Base-by-base conservation (phyloP, 352 stramenopile genomes). In the Pythium phragmitis region DNA sequence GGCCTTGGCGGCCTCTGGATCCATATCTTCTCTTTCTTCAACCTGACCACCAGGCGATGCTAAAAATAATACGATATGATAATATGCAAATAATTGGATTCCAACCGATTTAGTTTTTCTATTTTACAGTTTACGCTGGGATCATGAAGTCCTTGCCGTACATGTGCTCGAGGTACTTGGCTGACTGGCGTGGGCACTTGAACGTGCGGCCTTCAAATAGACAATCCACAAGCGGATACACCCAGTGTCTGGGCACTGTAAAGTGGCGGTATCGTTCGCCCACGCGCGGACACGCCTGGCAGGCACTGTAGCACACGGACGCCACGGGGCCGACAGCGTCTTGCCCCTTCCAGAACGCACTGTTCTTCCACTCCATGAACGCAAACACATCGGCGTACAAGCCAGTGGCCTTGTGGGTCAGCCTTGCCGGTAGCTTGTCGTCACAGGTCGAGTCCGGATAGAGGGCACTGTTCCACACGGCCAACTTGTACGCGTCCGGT, bases 371-470 rank as follows among this genome's bases (percentile, higher is more conserved):
- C 41, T 73, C 58, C 34, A 67, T 30, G 43, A 72, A 79, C 37
- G 66, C 69, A 34, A 79, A 76, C 16, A 79, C 43, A 36, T 79
- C 69, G 14, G 67, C 30, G 45, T 75, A 79, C 19, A 79, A 19
- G 14, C 41, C 72, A 4, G 66, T 73, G 19, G 47, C 51, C 9
- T 49, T 65, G 56, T 74, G 63, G 33, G 73, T 64, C 50, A 75
- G 30, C 11, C 65, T 57, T 12, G 39, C 65, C 1, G 54, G 65
- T 17, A 76, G 46, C 51, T 69, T 60, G n/a, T 68, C 65, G 57
- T 74, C 65, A 4, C 69, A 47, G 17, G n/a, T 56, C 8, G 43
- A 60, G 30, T 49, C 26, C 33, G 65, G 58, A 28, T 76, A 55
- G 4, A 73, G 11, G 13, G 45, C 36, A 45, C 60, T 69, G 19